phyloP scores from a whole-genome alignment of 768 basidiomycete species.

The Sistotremastrum suecicum region DNA sequence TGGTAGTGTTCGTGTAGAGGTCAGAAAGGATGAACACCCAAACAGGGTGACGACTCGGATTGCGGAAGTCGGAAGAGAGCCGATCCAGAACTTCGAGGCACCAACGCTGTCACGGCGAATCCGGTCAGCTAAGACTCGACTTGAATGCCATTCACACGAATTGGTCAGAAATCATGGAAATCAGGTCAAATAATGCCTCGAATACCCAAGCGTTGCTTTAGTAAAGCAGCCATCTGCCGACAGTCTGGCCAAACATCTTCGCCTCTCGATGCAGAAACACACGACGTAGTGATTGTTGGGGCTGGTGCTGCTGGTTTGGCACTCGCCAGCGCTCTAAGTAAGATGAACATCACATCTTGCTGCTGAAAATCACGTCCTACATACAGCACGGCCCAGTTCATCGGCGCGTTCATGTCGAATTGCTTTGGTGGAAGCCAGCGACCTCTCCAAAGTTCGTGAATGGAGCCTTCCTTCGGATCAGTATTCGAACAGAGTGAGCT shows the following conservation, averaged over 20 bases:
- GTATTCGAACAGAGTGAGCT: conserved; percentile 78
- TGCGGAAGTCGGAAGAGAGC: too few species aligned
- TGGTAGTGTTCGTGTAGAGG: too few species aligned
- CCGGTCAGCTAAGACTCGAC: too few species aligned
- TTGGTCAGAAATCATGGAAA: not conserved
- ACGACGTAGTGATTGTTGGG: conserved; percentile 88
- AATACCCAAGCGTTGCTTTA: not conserved
- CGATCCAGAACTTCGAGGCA: too few species aligned
- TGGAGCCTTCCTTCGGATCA: conserved; percentile 46
- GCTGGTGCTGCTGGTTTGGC: conserved; percentile 89
- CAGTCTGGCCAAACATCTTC: not conserved
- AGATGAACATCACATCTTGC: conserved; percentile 9
- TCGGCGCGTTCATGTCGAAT: conserved; percentile 20
- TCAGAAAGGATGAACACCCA: too few species aligned
- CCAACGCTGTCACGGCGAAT: too few species aligned
- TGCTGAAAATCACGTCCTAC: not conserved
- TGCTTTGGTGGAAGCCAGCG: conserved; percentile 70
- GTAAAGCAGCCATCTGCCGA: not conserved
- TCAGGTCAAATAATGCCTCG: not conserved
- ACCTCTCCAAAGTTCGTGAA: conserved; percentile 47
- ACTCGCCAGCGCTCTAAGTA: conserved; percentile 76
- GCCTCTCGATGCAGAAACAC: conserved; percentile 25
- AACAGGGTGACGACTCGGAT: too few species aligned
- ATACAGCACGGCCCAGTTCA: not conserved
- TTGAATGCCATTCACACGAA: not conserved